Conservation (phyloP, 2,329 filamentous ascomycete species). For the Phialocephala subalpina region DNA sequence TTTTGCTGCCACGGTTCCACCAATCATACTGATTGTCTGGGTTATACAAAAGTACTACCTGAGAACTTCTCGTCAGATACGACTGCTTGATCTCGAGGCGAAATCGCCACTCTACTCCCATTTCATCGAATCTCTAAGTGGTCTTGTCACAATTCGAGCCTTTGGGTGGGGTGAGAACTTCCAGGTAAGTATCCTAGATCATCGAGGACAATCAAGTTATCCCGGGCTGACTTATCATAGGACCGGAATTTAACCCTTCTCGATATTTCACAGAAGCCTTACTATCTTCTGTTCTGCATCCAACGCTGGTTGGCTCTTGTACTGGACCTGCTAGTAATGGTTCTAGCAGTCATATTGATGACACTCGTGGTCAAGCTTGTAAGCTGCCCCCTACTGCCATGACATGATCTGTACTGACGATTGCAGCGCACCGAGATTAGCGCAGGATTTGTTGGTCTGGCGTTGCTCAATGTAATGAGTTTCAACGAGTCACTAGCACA, state of each 20-base stretch:
- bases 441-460: constrained; percentile 42
- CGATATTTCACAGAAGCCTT: constrained; percentile 62
- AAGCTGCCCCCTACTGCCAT: not conserved
- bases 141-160: constrained; percentile 53
- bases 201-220: not conserved
- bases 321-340: constrained; percentile 34
- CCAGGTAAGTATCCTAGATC: not conserved
- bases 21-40: constrained; percentile 45
- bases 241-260: constrained; percentile 53
- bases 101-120: constrained; percentile 55
- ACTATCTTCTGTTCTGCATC: constrained; percentile 64
- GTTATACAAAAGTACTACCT: constrained; percentile 53
- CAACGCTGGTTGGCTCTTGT: constrained; percentile 65
- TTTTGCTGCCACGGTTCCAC: constrained; percentile 50
- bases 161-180: constrained; percentile 22
- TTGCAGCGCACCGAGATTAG: constrained; percentile 34
- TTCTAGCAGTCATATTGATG: constrained; percentile 44
- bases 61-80: constrained; percentile 58
- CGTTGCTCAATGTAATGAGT: constrained; percentile 41
- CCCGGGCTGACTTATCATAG: constrained; percentile 2
- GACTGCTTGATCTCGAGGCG: constrained; percentile 55
- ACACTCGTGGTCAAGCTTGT: constrained; percentile 45
- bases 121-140: constrained; percentile 55
- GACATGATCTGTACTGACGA: constrained; percentile 5
- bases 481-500: constrained; percentile 37